Evolutionary conservation across 2,329 filamentous ascomycete genomes (phyloP), one percentile per base, ranked within the genome.

Genomic region (Paraphaeosphaeria sporulosa): DNA sequence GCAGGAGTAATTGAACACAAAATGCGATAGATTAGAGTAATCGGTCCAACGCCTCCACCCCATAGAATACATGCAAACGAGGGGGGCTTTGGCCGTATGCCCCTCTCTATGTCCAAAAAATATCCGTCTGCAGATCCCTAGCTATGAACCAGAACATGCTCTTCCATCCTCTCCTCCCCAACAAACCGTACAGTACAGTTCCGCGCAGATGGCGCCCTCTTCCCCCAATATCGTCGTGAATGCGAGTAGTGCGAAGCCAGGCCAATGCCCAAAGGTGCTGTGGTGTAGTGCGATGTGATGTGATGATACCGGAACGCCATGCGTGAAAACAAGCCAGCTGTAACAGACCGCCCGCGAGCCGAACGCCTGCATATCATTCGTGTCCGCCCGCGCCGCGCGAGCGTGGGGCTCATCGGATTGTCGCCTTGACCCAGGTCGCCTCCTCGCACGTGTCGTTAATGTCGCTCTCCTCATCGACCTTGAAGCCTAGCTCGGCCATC

Each of bases 391-490:
- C 38, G 38, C n/a, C 4, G 36, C n/a, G 30, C 30, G 30, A 12
- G 25, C 25, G 25, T 15, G 38, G 38, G 4, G 19, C 47, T 59
- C 63, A 71, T 52, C 61, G 61, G 54, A 65, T 67, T 67, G 62
- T 66, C 4, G 78, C 76, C 47, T 67, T 77, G 25, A 79, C 67
- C 78, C 79, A 81, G 34, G 75, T 76, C 19, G 75, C 76, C 56
- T 77, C 70, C 36, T 71, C 58, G 59, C 78, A 80, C 0, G 66
- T 75, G 59, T 71, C 75, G 53, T 66, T 76, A 55, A 69, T 76
- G 47, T 68, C 75, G 60, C 73, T 76, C 38, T 76, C 64, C 17
- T 69, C 69, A 23, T 74, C 73, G 3, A 70, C 68, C n/a, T 71
- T 71, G 56, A 76, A 77, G 19, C 74, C 75, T 55, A 76, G 71